Evolutionary conservation across 1,284 basidiomycete species (phyloP).

Genomic region (Cystobasidium sp.): DNA sequence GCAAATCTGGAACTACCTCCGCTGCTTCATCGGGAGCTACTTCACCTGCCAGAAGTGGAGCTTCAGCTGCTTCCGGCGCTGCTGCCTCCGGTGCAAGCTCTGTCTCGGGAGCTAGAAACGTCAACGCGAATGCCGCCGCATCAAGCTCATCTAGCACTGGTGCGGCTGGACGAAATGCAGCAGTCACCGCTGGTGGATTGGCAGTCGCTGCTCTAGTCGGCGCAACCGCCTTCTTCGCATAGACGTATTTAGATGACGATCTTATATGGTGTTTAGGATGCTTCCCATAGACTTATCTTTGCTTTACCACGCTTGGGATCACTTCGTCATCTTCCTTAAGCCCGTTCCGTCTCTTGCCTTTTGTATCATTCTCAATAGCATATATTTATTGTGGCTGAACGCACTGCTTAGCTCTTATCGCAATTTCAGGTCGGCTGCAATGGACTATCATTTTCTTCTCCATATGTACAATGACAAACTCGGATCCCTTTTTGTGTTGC

Average conservation of each 20-base stretch:
- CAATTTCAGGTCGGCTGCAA: too few relatives aligned
- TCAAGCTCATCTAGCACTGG: neutral
- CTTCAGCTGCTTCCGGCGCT: neutral
- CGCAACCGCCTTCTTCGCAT: constrained; percentile 24
- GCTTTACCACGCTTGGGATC: too few relatives aligned
- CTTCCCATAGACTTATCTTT: too few relatives aligned
- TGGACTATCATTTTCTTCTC: too few relatives aligned
- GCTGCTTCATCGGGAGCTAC: constrained; percentile 25
- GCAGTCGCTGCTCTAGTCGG: constrained; percentile 13
- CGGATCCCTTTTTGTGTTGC: too few relatives aligned
- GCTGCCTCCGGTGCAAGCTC: constrained; percentile 4
- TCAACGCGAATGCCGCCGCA: constrained; percentile 10
- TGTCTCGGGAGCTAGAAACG: constrained; percentile 12
- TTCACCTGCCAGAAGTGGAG: constrained; percentile 1
- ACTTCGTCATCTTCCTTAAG: too few relatives aligned
- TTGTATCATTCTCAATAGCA: too few relatives aligned
- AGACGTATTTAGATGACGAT: neutral
- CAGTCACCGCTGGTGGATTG: neutral
- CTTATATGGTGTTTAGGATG: too few relatives aligned
- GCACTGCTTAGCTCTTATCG: too few relatives aligned
- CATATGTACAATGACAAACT: too few relatives aligned
- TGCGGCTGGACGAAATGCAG: constrained; percentile 7
- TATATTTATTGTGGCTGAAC: too few relatives aligned
- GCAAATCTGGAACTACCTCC: constrained; percentile 16
- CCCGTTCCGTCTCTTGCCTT: too few relatives aligned